Conservation (phyloP, 2,329 filamentous ascomycete genomes). For the Colletotrichum siamense region DNA sequence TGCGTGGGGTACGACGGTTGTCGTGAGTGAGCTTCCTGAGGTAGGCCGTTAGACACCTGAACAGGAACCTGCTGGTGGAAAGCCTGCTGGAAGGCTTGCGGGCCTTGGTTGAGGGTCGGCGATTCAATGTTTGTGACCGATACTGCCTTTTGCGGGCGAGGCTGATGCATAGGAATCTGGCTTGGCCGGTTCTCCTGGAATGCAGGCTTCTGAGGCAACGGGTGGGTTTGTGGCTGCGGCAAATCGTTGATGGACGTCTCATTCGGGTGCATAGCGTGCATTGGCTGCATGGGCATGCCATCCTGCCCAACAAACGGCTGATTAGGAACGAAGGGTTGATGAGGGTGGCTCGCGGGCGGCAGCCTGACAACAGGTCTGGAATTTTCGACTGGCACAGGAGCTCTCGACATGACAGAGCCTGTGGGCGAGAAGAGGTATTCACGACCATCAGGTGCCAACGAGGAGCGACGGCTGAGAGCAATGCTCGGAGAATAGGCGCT, state of each 20-base stretch:
- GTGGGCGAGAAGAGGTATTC: conserved; percentile 83
- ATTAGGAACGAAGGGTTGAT: conserved; percentile 17
- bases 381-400: conserved; percentile 65
- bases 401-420: conserved; percentile 76
- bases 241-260: conserved; percentile 56
- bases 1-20: conserved; percentile 75
- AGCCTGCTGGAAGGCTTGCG: conserved; percentile 86
- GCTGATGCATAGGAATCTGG: conserved; percentile 84
- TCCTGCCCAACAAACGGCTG: conserved; percentile 25
- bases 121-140: conserved; percentile 93
- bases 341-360: conserved; percentile 62
- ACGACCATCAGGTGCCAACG: conserved; percentile 67
- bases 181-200: conserved; percentile 62
- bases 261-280: conserved; percentile 11
- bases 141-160: conserved; percentile 91
- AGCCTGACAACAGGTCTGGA: conserved; percentile 81
- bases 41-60: conserved; percentile 65
- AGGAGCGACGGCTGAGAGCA: conserved; percentile 88
- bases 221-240: conserved; percentile 62
- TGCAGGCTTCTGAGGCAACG: conserved; percentile 62
- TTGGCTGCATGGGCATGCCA: background rate
- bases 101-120: conserved; percentile 65
- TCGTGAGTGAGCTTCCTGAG: conserved; percentile 67
- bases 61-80: conserved; percentile 95
- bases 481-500: conserved; percentile 87